A percentile compares a stretch with the other conserved stretches of the same genome.
These are phyloP conservation scores for Vitis rotundifolia DNA, from an alignment of 164 flowering plant genomes.

Conservation along the genomic window DNA sequence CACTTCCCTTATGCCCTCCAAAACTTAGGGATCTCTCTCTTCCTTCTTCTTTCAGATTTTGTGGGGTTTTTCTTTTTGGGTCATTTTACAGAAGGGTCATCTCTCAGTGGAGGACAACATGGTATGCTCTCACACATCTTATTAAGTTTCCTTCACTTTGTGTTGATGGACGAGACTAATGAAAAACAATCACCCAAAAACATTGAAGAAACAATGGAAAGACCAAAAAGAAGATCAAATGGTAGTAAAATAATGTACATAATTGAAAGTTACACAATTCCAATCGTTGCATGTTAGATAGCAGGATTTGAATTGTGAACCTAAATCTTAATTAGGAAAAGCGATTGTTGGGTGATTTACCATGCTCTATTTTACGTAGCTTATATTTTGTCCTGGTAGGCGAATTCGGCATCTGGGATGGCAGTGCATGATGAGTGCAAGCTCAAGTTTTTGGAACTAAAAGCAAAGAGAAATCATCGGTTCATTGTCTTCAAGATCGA, in stretches of 20 bases:
- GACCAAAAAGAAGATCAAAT: no score
- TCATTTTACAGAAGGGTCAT: not conserved
- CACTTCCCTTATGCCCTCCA: not conserved
- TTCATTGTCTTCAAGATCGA: conserved; percentile 33
- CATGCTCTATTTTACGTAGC: no score
- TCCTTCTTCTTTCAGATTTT: not conserved
- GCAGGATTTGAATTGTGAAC: no score
- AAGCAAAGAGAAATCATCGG: conserved; percentile 28
- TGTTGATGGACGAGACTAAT: not conserved
- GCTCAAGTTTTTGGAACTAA: conserved; percentile 35
- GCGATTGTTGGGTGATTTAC: no score
- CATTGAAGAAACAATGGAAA: no score
- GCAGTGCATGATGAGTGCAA: conserved; percentile 31
- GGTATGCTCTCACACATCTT: not conserved
- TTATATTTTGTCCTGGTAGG: not conserved
- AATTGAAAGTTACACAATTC: no score
- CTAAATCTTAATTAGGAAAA: no score
- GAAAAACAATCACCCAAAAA: no score
- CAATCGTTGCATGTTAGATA: no score
- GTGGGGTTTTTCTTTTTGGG: no score
- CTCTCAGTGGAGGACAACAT: not conserved
- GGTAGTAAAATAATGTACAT: no score
- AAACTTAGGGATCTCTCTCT: not conserved
- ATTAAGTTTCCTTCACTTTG: not conserved
- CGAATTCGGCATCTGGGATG: conserved; percentile 33